Base-by-base conservation (phyloP, 176 grass and related monocot species). In the Aegilops umbellulata region DNA sequence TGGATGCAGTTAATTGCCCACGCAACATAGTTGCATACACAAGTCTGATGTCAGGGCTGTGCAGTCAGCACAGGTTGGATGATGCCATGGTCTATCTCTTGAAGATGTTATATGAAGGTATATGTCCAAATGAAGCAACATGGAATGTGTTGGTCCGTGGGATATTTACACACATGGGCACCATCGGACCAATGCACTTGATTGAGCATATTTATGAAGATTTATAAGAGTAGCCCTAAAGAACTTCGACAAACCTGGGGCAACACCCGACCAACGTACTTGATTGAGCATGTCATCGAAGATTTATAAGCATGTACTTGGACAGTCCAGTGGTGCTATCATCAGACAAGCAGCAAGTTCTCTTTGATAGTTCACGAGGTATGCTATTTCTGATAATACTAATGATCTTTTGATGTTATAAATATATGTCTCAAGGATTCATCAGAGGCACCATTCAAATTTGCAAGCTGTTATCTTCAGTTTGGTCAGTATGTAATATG, bases 81-180 rank as follows among this genome's bases (percentile, higher is more conserved):
- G 84, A 92, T 92, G 86, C 95, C 58, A 88, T 91, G 78, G 86
- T 92, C 30, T 94, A 92, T 78, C 87, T 95, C 23, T 82, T 94
- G 74, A 98, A 95, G 86, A 92, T 95, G 91, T 86, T 95, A 53
- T 65, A 90, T 84, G 93, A 95, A 88, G 90, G 95, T 29, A 83
- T 98, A 64, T 86, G 14, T 86, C 93, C 95, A 72, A 98, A 92
- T 88, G 82, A 80, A 87, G 93, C 88, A 66, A 95, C 89, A 55
- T 95, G 95, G 95, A 95, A 87, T 31, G 86, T 92, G 36, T 65
- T 98, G 57, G 90, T 94, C 65, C 90, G 91, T 72, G 80, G 77
- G 60, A 49, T 82, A 69, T 98, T 87, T 62, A 63, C 60, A 41
- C 87, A 90, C 13, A 22, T 55, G 4, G 86, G 84, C 57, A 36